These are phyloP conservation scores for Monilinia vaccinii-corymbosi DNA, from an alignment of 2,329 filamentous ascomycete species.

Conservation along the genomic window DNA sequence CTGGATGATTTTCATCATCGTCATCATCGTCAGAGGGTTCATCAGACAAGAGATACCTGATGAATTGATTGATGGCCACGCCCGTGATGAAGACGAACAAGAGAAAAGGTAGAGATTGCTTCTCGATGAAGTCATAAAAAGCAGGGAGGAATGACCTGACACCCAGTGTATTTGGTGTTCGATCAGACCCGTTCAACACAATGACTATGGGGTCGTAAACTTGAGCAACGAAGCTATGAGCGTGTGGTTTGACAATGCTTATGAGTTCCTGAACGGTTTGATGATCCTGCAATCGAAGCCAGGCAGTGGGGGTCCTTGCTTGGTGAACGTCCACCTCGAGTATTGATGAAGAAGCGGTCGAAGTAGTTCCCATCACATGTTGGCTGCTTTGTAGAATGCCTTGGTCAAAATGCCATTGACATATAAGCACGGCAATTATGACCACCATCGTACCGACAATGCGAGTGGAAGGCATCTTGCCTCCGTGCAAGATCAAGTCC, in stretches of 20 bases:
- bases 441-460: slow-evolving; percentile 68
- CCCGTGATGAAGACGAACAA: slow-evolving; percentile 54
- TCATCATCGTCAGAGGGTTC: no score
- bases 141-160: slow-evolving; percentile 43
- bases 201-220: slow-evolving; percentile 70
- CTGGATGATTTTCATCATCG: slow-evolving; percentile 38
- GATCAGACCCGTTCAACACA: slow-evolving; percentile 58
- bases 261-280: slow-evolving; percentile 71
- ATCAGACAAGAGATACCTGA: slow-evolving; percentile 66
- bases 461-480: slow-evolving; percentile 58
- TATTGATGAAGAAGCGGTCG: slow-evolving; percentile 28
- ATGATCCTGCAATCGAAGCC: slow-evolving; percentile 69
- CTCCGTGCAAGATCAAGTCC: slow-evolving; percentile 53
- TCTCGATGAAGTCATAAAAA: slow-evolving; percentile 58
- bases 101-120: slow-evolving; percentile 50
- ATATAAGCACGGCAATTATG: slow-evolving; percentile 60
- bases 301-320: slow-evolving; percentile 65
- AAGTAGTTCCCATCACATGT: neutral
- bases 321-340: slow-evolving; percentile 58
- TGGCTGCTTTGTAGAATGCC: slow-evolving; percentile 32
- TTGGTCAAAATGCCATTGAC: slow-evolving; percentile 66
- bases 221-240: slow-evolving; percentile 62
- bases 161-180: slow-evolving; percentile 41
- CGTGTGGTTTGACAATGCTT: slow-evolving; percentile 61
- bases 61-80: slow-evolving; percentile 58